phyloP scores from a whole-genome alignment of 208 protist genomes.

The Trichomonas tenax region DNA sequence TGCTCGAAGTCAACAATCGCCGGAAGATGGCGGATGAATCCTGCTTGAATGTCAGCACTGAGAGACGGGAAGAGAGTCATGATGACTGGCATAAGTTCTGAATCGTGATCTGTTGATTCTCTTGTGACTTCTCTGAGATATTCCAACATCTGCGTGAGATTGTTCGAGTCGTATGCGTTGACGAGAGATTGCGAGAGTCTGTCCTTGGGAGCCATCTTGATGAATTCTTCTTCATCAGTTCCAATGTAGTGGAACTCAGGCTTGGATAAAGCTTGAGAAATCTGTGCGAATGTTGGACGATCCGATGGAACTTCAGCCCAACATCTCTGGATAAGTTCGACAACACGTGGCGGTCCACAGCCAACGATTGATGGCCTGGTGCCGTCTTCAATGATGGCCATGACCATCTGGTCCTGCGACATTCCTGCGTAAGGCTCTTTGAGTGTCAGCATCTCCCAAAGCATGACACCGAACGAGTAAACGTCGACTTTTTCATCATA shows the following conservation, averaged over 20 bases:
- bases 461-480: constrained; percentile 41
- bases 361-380: not conserved
- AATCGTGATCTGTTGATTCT: not conserved
- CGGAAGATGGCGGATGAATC: not conserved
- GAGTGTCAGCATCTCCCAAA: constrained; percentile 44
- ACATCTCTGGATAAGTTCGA: not conserved
- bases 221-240: constrained; percentile 14
- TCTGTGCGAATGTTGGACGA: not conserved
- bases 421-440: constrained; percentile 24
- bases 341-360: not conserved
- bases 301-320: not conserved
- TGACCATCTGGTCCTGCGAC: not conserved
- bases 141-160: not conserved
- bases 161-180: not conserved
- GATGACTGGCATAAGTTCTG: not conserved
- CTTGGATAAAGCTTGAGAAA: not conserved
- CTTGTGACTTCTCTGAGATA: not conserved
- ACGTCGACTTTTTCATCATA: constrained; percentile 40
- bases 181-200: not conserved
- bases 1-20: not conserved
- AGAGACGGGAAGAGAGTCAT: not conserved
- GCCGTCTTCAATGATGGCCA: not conserved
- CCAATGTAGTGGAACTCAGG: not conserved
- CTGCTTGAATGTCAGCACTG: not conserved
- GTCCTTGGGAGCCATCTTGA: not conserved